Conservation (phyloP, 2,329 filamentous ascomycete species). For the Penicillium sp. region DNA sequence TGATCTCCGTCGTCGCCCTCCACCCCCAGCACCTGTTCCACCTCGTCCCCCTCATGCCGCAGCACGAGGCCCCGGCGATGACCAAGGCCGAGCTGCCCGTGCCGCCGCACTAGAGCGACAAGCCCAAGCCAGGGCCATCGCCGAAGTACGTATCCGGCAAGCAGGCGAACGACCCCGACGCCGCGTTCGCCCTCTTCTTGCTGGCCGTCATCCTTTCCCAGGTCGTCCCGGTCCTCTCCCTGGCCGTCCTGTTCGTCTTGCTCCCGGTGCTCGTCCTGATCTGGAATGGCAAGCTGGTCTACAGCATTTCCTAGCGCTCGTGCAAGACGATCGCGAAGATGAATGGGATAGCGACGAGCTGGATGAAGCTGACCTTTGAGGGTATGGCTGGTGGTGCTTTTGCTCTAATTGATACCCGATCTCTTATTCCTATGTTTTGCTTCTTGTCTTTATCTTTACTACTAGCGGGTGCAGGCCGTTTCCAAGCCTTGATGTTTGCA, state of each 20-base stretch:
- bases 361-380: conserved; percentile 36
- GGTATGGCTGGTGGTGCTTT: background rate
- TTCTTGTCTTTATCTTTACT: background rate
- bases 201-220: background rate
- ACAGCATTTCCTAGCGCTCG: conserved; percentile 54
- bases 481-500: background rate
- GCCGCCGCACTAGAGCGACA: conserved; percentile 40
- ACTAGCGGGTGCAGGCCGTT: background rate
- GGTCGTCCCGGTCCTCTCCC: background rate
- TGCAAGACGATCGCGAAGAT: conserved; percentile 55
- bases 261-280: too few species aligned
- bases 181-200: background rate
- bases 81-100: conserved; percentile 32
- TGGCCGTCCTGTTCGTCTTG: background rate
- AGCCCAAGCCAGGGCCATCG: conserved; percentile 41
- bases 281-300: conserved; percentile 37
- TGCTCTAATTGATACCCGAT: background rate
- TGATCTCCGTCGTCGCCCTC: conserved; percentile 29
- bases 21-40: conserved; percentile 43
- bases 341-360: conserved; percentile 62
- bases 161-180: conserved; percentile 18
- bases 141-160: conserved; percentile 34
- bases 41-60: conserved; percentile 32
- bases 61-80: conserved; percentile 25
- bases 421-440: background rate